Conservation (phyloP, 768 basidiomycete species). For the Xerocomus brunneocitrinus region DNA sequence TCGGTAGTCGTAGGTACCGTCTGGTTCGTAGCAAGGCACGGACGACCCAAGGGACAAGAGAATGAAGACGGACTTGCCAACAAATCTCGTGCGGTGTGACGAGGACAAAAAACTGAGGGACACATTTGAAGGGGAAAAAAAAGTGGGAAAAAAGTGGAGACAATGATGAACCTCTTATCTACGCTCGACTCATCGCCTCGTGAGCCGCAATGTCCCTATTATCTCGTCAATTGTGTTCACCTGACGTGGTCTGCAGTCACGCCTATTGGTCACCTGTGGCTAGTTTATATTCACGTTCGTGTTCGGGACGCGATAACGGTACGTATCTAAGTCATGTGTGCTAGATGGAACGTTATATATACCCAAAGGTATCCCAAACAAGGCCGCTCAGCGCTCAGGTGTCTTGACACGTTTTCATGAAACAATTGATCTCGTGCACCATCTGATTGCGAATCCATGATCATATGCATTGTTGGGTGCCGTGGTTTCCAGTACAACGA, state of each 20-base stretch:
- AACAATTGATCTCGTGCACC: constrained; percentile 5
- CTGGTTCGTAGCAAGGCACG: no score
- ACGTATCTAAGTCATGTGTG: background rate
- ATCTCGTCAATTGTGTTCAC: constrained; percentile 12
- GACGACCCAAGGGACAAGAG: no score
- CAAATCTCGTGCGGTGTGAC: no score
- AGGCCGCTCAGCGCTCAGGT: background rate
- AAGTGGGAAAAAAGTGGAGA: background rate
- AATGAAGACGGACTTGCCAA: no score
- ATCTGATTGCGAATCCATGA: no score
- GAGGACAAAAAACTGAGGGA: no score
- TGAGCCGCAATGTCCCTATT: background rate
- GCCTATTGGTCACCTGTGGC: constrained; percentile 9
- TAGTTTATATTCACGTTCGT: no score
- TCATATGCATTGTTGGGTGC: no score
- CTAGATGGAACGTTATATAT: no score
- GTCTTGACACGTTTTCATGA: constrained; percentile 11
- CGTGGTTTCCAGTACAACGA: background rate
- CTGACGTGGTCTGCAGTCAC: constrained; percentile 12
- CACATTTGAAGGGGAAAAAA: no score
- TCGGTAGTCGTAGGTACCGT: background rate
- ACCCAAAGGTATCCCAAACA: no score
- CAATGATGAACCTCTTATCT: constrained; percentile 2
- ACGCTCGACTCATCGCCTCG: constrained; percentile 9
- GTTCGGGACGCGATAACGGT: background rate